Conservation (phyloP, 2,329 filamentous ascomycete genomes). For the Plenodomus tracheiphilus region DNA sequence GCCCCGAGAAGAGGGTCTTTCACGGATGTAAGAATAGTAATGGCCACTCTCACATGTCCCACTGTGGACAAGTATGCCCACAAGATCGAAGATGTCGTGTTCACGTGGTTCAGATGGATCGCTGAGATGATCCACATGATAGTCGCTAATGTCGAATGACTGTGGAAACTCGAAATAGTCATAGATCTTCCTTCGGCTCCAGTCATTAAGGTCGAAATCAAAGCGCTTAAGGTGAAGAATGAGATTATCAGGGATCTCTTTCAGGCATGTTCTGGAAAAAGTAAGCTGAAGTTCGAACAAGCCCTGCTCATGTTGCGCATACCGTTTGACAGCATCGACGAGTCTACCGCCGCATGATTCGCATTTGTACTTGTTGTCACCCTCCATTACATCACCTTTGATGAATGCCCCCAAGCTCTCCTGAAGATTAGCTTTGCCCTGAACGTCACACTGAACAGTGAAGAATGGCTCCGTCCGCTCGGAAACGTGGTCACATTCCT, state of each 20-base stretch:
- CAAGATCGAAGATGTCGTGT: conserved; percentile 85
- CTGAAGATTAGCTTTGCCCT: conserved; percentile 79
- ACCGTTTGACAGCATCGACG: conserved; percentile 91
- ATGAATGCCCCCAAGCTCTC: conserved; percentile 95
- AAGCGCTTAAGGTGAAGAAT: conserved; percentile 95
- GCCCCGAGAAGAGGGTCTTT: conserved; percentile 63
- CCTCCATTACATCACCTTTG: conserved; percentile 94
- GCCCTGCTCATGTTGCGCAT: conserved; percentile 22
- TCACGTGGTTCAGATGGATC: conserved; percentile 59
- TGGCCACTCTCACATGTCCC: conserved; percentile 93
- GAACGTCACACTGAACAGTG: conserved; percentile 94
- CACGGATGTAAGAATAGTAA: conserved; percentile 94
- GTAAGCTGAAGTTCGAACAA: conserved; percentile 13
- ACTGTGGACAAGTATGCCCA: conserved; percentile 91
- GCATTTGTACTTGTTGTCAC: conserved; percentile 98
- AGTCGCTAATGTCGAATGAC: conserved; percentile 82
- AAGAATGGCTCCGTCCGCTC: conserved; percentile 89
- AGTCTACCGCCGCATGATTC: conserved; percentile 79
- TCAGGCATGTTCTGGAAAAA: conserved; percentile 72
- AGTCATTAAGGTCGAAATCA: conserved; percentile 75
- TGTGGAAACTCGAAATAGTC: conserved; percentile 88
- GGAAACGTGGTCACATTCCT: conserved; percentile 91
- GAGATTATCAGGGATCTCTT: conserved; percentile 88
- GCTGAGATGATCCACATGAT: conserved; percentile 83
- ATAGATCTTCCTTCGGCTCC: conserved; percentile 90